A percentile compares a stretch with the other conserved stretches of the same genome.
Evolutionary conservation across 2,329 filamentous ascomycete species (phyloP).

Genomic region (Monosporascus cannonballus): DNA sequence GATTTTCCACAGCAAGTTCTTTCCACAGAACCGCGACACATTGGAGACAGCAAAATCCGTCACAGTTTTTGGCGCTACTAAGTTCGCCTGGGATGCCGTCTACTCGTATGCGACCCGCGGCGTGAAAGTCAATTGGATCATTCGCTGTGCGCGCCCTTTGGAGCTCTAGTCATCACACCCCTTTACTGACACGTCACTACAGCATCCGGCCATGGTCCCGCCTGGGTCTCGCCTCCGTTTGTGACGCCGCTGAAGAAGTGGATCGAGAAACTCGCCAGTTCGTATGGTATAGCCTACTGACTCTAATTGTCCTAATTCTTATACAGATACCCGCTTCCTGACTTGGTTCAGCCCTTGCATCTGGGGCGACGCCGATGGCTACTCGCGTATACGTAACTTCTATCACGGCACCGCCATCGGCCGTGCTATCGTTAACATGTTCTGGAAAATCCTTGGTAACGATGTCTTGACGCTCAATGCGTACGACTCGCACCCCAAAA

Average conservation of each 20-base stretch:
- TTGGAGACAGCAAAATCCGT: constrained; percentile 32
- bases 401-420: constrained; percentile 54
- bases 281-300: constrained; percentile 15
- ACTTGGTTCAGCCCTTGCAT: constrained; percentile 72
- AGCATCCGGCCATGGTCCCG: constrained; percentile 48
- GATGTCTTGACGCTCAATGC: constrained; percentile 50
- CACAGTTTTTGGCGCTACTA: constrained; percentile 53
- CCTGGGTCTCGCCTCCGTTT: constrained; percentile 45
- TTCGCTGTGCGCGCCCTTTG: constrained; percentile 31
- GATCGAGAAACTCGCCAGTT: constrained; percentile 42
- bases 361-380: constrained; percentile 61
- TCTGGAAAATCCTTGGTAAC: constrained; percentile 51
- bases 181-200: constrained; percentile 1
- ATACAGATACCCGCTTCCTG: constrained; percentile 53
- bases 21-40: constrained; percentile 30
- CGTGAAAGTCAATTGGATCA: constrained; percentile 50
- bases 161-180: background rate
- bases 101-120: constrained; percentile 50
- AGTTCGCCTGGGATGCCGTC: constrained; percentile 58
- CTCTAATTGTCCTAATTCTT: background rate
- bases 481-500: constrained; percentile 48
- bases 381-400: constrained; percentile 44
- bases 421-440: constrained; percentile 45
- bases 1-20: constrained; percentile 53
- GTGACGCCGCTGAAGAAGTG: constrained; percentile 44